Conservation (phyloP, 1,284 basidiomycete genomes). For the Moesziomyces sp. region DNA sequence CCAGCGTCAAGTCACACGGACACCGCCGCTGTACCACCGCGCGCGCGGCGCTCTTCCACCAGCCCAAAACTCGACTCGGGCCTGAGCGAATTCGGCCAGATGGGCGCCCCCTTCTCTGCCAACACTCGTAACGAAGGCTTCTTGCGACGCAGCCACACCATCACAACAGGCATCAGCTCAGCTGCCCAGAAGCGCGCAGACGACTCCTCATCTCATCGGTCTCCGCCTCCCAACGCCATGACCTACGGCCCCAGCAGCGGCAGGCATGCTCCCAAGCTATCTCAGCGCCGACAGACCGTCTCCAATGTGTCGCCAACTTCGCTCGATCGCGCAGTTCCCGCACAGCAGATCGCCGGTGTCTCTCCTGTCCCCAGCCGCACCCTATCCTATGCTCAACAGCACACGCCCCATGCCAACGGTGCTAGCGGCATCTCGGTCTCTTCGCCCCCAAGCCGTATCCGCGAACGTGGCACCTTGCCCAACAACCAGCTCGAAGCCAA, state of each 20-base stretch:
- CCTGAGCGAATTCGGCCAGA: slow-evolving; percentile 46
- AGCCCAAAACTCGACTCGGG: slow-evolving; percentile 26
- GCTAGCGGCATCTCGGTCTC: slow-evolving; percentile 13
- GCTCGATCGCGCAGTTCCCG: slow-evolving; percentile 3
- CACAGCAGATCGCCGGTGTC: slow-evolving; percentile 3
- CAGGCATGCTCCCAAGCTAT: slow-evolving; percentile 18
- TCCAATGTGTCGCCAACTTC: slow-evolving; percentile 32
- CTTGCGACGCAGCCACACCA: slow-evolving; percentile 39
- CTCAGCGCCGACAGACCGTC: slow-evolving; percentile 38
- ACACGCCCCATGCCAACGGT: slow-evolving; percentile 5
- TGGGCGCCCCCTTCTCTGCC: slow-evolving; percentile 36
- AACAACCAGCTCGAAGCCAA: slow-evolving; percentile 80
- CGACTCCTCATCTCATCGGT: slow-evolving; percentile 5
- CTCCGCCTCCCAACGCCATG: slow-evolving; percentile 18
- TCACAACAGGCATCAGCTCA: slow-evolving; percentile 28
- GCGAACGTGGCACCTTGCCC: slow-evolving; percentile 27
- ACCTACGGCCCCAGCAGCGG: slow-evolving; percentile 39
- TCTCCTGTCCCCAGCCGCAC: slow-evolving; percentile 27
- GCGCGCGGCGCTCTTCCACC: slow-evolving; percentile 15
- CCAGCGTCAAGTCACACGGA: not conserved
- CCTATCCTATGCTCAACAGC: slow-evolving; percentile 17
- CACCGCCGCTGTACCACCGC: slow-evolving; percentile 6
- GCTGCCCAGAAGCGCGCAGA: not conserved
- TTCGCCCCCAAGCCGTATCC: slow-evolving; percentile 16
- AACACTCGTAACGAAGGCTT: slow-evolving; percentile 12